Evolutionary conservation across 257 asterid species (phyloP).

Genomic region (Petunia secreta): DNA sequence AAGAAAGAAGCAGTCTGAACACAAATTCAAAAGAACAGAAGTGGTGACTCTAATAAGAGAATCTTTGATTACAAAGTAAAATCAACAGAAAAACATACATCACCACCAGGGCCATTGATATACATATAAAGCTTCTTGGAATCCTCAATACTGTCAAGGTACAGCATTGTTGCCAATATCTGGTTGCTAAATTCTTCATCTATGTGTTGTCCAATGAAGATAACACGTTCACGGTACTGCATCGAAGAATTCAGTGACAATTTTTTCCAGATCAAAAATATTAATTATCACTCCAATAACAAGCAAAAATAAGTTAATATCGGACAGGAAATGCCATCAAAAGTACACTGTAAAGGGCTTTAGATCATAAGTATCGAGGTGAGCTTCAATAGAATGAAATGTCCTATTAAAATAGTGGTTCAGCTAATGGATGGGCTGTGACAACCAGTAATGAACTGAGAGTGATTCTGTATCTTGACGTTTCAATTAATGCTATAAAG

Average conservation of each 20-base stretch:
- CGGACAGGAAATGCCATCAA: background rate
- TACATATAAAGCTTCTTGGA: conserved; percentile 68
- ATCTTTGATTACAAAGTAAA: background rate
- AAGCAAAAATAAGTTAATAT: background rate
- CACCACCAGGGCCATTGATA: conserved; percentile 96
- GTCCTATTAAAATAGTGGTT: background rate
- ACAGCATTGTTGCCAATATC: conserved; percentile 89
- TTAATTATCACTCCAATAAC: conserved; percentile 2
- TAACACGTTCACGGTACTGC: conserved; percentile 95
- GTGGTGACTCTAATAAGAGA: conserved; percentile 9
- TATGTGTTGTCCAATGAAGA: conserved; percentile 78
- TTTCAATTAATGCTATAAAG: background rate
- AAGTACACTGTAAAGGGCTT: conserved; percentile 1
- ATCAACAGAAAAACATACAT: conserved; percentile 59
- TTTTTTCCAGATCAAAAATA: background rate
- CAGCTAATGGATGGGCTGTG: background rate
- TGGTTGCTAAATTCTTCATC: conserved; percentile 91
- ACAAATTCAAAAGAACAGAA: background rate
- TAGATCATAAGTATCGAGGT: conserved; percentile 17
- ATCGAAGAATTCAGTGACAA: conserved; percentile 29
- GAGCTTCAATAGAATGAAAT: background rate
- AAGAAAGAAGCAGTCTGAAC: conserved; percentile 12
- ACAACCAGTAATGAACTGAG: background rate
- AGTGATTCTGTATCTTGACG: background rate
- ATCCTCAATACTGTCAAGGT: conserved; percentile 82